Evolutionary conservation across 148 eudicot species (phyloP).

Genomic region (Rhododendron griersonianum): DNA sequence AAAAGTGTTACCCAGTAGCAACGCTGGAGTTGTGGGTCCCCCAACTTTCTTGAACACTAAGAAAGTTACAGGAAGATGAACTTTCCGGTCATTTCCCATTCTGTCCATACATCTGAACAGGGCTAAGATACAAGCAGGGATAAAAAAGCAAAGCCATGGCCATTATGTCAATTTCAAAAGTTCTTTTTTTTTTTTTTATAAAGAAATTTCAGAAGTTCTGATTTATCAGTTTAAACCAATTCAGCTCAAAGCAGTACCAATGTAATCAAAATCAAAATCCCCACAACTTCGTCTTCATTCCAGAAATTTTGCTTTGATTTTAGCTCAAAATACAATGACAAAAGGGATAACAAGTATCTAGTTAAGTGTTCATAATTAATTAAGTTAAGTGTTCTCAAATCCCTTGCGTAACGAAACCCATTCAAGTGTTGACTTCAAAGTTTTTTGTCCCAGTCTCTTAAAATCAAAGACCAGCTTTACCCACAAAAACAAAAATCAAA

Average conservation of each 20-base stretch:
- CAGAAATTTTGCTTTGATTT: not conserved
- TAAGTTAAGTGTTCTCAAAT: not conserved
- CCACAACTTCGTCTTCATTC: not conserved
- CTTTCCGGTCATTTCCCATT: not conserved
- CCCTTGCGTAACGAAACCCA: not conserved
- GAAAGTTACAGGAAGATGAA: not conserved
- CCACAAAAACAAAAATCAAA: not conserved
- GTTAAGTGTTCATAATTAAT: not conserved
- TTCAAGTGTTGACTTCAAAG: not conserved
- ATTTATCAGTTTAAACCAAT: not conserved
- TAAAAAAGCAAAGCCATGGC: not conserved
- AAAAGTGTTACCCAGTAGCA: not conserved
- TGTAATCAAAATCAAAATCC: not conserved
- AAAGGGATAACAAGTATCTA: not conserved
- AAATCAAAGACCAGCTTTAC: not conserved
- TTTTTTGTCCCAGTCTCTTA: not conserved
- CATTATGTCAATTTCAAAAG: not conserved
- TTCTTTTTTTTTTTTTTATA: too few relatives aligned
- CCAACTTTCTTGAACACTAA: not conserved
- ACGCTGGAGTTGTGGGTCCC: not conserved
- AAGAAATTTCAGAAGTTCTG: not conserved
- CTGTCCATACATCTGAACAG: not conserved
- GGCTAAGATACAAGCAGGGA: not conserved
- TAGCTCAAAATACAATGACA: not conserved
- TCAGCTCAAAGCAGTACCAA: not conserved